Percentiles rank a stretch among this genome's conserved stretches.
phyloP scores from a whole-genome alignment of 2,329 filamentous ascomycete genomes.

The Sporothrix sp. region DNA sequence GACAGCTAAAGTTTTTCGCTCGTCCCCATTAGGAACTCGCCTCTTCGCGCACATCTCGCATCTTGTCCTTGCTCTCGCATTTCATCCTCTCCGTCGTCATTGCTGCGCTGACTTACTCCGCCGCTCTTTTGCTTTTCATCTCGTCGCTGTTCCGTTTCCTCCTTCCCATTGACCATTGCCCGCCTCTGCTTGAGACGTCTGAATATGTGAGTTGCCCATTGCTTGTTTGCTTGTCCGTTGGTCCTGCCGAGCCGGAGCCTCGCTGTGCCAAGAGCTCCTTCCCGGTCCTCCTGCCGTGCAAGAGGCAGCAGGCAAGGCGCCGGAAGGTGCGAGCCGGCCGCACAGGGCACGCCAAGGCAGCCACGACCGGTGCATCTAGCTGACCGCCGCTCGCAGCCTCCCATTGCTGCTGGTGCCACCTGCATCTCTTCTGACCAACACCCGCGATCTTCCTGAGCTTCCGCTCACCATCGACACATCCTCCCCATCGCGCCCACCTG shows the following conservation, averaged over 20 bases:
- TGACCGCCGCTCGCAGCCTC: conserved; percentile 4
- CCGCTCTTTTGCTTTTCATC: conserved; percentile 2
- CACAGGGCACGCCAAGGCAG: not conserved
- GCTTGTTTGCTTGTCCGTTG: not conserved
- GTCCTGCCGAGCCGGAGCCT: not conserved
- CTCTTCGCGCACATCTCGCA: not conserved
- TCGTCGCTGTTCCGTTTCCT: not conserved
- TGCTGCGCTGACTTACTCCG: conserved; percentile 7
- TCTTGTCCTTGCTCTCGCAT: not conserved
- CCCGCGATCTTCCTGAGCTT: conserved; percentile 8
- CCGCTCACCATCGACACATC: conserved; percentile 8
- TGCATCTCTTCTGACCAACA: conserved; percentile 7
- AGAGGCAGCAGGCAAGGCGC: not conserved
- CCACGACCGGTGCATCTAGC: not conserved
- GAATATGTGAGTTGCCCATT: not conserved
- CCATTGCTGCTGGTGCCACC: not conserved
- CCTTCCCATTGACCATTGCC: not conserved
- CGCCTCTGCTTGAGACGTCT: no score
- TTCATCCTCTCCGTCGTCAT: not conserved
- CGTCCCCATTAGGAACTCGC: conserved; percentile 9
- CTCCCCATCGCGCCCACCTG: not conserved
- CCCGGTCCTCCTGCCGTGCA: not conserved
- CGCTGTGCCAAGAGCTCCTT: not conserved
- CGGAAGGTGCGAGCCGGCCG: no score
- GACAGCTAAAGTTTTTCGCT: conserved; percentile 10